Evolutionary conservation across 1,284 basidiomycete species (phyloP), one percentile per base, ranked within the genome.

Genomic region (Ganoderma resinaceum): DNA sequence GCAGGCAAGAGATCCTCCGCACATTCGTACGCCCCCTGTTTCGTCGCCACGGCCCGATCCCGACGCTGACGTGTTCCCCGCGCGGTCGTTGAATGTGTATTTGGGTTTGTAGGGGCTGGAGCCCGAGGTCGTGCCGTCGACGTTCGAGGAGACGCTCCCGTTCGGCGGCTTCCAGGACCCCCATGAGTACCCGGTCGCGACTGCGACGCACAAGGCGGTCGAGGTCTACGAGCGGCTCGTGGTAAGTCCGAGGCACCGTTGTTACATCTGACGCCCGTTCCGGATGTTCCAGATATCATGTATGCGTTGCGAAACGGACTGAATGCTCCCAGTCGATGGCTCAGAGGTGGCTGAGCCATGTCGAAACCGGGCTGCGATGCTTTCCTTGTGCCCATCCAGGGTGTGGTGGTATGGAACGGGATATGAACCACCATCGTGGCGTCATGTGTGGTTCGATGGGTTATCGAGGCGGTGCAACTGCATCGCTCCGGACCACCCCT

Each of bases 171-270:
- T 91, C 68, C 89, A 89, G 33, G 88, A 94, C 71, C 86, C 94
- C 20, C 94, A 95, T 68, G 95, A 98, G 78, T 99, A 99, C 78
- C 95, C 97, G 0, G 94, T 98, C 6, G 91, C 96, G 9, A 99
- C 96, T 0, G 95, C 95, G 2, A 91, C 90, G 1, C 92, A 97
- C 73, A 99, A 98, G 84, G 96, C 93, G 0, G 88, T 96, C 9
- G 94, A 97, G 76, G 96, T 97, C n/a, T 98, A 98, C 76, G 90
- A 95, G 78, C 86, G 91, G 40, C 82, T 98, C 31, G 91, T 97
- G 65, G 90, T 92, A 74, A 73, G 91, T 84, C 23, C 1, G 23
- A 33, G 8, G 55, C 20, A 38, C 8, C n/a, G 2, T 59, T 14
- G 16, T 18, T 16, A 2, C 29, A 6, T 35, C 53, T 57, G 53